A percentile compares a stretch with the other conserved stretches of the same genome.
phyloP scores from a whole-genome alignment of 306 rosid species.

The Pyrus bretschneideri region DNA sequence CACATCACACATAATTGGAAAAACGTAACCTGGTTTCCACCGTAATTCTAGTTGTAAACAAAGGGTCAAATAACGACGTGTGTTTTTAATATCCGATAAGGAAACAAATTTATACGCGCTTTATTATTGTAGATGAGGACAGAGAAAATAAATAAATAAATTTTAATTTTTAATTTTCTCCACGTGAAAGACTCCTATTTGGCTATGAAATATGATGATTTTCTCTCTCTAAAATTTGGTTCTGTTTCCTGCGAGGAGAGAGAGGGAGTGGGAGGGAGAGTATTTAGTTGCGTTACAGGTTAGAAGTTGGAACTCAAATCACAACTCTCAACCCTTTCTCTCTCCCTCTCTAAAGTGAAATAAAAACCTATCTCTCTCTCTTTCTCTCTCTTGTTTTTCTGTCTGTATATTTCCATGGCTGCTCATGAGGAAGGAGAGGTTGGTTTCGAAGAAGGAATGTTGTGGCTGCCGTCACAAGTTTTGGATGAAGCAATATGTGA shows the following conservation, averaged over 20 bases:
- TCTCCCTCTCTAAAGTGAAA: neutral
- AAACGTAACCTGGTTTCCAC: neutral
- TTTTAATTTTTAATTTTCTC: neutral
- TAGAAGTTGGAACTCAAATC: constrained; percentile 47
- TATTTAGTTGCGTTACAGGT: constrained; percentile 56
- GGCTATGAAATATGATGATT: neutral
- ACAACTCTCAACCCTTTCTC: constrained; percentile 12
- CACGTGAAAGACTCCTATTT: neutral
- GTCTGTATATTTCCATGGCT: constrained; percentile 32
- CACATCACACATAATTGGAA: neutral
- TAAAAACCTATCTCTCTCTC: neutral
- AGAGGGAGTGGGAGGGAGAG: neutral
- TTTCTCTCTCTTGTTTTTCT: neutral
- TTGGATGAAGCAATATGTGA: constrained; percentile 31
- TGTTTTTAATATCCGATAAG: neutral
- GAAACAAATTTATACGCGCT: neutral
- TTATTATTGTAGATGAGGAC: too few species aligned
- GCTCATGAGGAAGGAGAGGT: constrained; percentile 24
- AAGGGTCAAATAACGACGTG: constrained; percentile 7
- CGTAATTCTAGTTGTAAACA: constrained; percentile 4
- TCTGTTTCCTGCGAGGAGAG: neutral
- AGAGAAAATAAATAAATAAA: neutral
- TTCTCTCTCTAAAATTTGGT: neutral
- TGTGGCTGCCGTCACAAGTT: constrained; percentile 55
- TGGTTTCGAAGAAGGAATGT: constrained; percentile 54